Percentiles rank a stretch among this genome's conserved stretches.
Conservation (phyloP, 139 green algal genomes). For the Helicosporidium sp. region DNA sequence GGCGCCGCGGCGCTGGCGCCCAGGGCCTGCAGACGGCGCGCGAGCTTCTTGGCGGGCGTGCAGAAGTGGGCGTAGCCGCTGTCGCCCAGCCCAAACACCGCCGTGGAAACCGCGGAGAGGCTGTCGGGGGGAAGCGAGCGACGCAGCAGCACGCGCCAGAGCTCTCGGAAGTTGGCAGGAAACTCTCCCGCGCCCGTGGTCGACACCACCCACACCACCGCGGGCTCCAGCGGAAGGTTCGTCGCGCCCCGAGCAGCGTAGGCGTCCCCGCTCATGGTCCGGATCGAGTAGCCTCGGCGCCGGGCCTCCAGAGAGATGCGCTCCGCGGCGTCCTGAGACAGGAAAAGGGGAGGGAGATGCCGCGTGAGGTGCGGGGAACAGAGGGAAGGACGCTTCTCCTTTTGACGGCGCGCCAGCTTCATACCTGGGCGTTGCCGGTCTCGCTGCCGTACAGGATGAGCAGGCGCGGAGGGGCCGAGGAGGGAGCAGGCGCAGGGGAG, state of each 20-base stretch:
- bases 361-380: neutral
- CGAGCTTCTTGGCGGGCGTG: conserved; percentile 73
- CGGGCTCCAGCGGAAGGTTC: conserved; percentile 30
- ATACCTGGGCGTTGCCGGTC: conserved; percentile 70
- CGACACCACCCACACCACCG: conserved; percentile 49
- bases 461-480: conserved; percentile 13
- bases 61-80: conserved; percentile 81
- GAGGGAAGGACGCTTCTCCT: neutral
- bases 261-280: conserved; percentile 48
- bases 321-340: conserved; percentile 71
- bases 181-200: conserved; percentile 79
- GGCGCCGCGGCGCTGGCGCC: conserved; percentile 25
- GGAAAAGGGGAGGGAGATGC: neutral
- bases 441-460: conserved; percentile 69
- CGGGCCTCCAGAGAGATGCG: conserved; percentile 48
- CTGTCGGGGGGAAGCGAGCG: conserved; percentile 49
- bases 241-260: conserved; percentile 30
- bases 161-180: conserved; percentile 64
- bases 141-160: conserved; percentile 79
- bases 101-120: conserved; percentile 28
- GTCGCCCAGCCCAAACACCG: conserved; percentile 90
- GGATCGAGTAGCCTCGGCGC: conserved; percentile 18
- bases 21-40: conserved; percentile 54
- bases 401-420: too few species aligned
- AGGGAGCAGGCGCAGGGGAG: neutral